Evolutionary conservation across 2,329 filamentous ascomycete genomes (phyloP).

Genomic region (Trichoderma gracile): DNA sequence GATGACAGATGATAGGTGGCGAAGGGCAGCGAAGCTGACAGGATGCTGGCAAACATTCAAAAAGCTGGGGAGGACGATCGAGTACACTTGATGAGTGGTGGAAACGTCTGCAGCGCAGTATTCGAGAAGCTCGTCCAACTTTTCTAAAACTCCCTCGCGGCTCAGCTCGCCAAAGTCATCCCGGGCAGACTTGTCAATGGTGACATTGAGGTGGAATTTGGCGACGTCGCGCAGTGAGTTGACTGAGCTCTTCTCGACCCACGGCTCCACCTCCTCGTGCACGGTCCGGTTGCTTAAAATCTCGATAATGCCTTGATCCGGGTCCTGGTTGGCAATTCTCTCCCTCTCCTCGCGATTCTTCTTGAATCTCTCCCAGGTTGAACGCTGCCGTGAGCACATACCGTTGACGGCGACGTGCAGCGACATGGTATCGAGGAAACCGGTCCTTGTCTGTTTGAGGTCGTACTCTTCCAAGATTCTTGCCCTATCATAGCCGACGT

Average conservation of each 20-base stretch:
- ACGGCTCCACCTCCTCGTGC: constrained; percentile 90
- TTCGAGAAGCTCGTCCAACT: constrained; percentile 79
- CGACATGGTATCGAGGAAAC: constrained; percentile 96
- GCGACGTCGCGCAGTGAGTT: constrained; percentile 95
- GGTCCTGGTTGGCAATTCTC: constrained; percentile 70
- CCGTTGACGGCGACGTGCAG: constrained; percentile 96
- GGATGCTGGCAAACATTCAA: constrained; percentile 90
- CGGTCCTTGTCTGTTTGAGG: constrained; percentile 77
- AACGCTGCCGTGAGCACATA: constrained; percentile 95
- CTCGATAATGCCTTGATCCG: constrained; percentile 68
- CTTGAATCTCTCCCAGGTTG: constrained; percentile 95
- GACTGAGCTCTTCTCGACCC: constrained; percentile 91
- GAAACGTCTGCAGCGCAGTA: constrained; percentile 95
- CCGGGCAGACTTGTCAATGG: constrained; percentile 84
- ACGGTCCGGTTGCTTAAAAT: constrained; percentile 68
- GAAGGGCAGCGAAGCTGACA: constrained; percentile 90
- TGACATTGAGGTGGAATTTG: constrained; percentile 89
- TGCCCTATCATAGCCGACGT: constrained; percentile 91
- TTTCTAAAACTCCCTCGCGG: constrained; percentile 66
- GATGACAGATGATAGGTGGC: constrained; percentile 92
- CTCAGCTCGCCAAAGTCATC: constrained; percentile 85
- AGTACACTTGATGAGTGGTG: constrained; percentile 91
- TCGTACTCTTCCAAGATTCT: constrained; percentile 87
- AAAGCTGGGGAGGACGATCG: constrained; percentile 89
- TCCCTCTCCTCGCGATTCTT: constrained; percentile 86